Evolutionary conservation across 371 early-diverging fungal species (phyloP).

Genomic region (Mortierella sp.): DNA sequence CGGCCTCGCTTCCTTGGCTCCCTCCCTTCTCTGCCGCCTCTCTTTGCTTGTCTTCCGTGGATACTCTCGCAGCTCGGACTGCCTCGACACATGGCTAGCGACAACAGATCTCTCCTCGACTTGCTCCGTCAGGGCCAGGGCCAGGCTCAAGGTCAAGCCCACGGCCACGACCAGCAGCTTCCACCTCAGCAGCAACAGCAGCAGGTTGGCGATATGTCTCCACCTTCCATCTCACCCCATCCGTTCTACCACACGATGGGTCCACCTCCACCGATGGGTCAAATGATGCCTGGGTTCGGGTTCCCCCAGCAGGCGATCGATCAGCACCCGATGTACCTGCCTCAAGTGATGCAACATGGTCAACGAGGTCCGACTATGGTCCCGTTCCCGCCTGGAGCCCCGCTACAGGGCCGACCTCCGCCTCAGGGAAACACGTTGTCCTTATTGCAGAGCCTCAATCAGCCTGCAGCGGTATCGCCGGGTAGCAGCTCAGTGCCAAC

Average conservation of each 20-base stretch:
- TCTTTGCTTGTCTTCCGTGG: neutral
- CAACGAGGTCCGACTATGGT: conserved; percentile 37
- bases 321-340: conserved; percentile 39
- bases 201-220: conserved; percentile 20
- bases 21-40: neutral
- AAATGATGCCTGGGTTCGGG: conserved; percentile 34
- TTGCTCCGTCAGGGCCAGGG: conserved; percentile 36
- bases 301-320: conserved; percentile 33
- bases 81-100: conserved; percentile 28
- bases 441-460: conserved; percentile 46
- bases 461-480: conserved; percentile 30
- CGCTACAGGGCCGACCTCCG: conserved; percentile 28
- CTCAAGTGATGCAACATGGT: conserved; percentile 41
- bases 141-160: conserved; percentile 12
- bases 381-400: conserved; percentile 27
- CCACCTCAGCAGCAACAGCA: conserved; percentile 18
- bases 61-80: neutral
- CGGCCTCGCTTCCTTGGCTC: neutral
- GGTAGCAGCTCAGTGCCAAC: conserved; percentile 20
- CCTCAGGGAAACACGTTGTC: conserved; percentile 39
- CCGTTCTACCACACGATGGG: conserved; percentile 35
- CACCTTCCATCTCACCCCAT: conserved; percentile 19
- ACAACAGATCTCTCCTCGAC: conserved; percentile 50
- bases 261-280: conserved; percentile 34
- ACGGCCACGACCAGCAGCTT: conserved; percentile 13